Conservation (phyloP, 1,284 basidiomycete species). For the Pseudozyma tsukubaensis region DNA sequence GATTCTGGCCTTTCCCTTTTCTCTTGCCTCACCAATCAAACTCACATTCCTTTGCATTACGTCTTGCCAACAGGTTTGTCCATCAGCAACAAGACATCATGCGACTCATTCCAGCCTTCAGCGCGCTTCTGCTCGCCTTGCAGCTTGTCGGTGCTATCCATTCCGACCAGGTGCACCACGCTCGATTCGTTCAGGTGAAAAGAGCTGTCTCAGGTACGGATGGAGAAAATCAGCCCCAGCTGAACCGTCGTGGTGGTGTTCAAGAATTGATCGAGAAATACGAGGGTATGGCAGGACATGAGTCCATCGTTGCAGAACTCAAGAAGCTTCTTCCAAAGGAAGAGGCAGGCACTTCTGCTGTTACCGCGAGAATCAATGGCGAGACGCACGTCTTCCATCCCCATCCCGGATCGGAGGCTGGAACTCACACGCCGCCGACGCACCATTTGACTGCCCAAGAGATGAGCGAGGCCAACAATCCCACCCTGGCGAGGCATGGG, state of each 20-base stretch:
- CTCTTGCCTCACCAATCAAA: no score
- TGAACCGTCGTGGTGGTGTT: conserved; percentile 3
- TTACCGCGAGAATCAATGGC: no score
- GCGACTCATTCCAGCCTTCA: conserved; percentile 18
- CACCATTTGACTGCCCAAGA: neutral
- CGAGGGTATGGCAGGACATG: no score
- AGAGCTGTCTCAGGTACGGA: neutral
- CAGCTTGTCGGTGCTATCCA: conserved; percentile 21
- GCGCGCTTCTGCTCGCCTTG: neutral
- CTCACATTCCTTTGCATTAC: no score
- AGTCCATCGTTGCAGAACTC: no score
- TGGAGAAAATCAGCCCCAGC: neutral
- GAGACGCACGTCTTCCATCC: no score
- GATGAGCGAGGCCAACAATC: neutral
- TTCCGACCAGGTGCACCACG: neutral
- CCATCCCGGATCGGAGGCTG: neutral
- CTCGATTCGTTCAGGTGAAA: conserved; percentile 18
- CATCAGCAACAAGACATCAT: conserved; percentile 1
- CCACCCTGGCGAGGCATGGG: neutral
- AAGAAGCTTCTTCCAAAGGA: no score
- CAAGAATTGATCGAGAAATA: neutral
- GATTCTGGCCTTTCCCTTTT: neutral
- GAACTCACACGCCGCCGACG: neutral
- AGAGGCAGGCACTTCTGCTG: no score
- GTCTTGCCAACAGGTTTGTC: neutral